These are phyloP conservation scores for Mortierella sp. DNA, from an alignment of 371 early-diverging fungal species.

Conservation along the genomic window DNA sequence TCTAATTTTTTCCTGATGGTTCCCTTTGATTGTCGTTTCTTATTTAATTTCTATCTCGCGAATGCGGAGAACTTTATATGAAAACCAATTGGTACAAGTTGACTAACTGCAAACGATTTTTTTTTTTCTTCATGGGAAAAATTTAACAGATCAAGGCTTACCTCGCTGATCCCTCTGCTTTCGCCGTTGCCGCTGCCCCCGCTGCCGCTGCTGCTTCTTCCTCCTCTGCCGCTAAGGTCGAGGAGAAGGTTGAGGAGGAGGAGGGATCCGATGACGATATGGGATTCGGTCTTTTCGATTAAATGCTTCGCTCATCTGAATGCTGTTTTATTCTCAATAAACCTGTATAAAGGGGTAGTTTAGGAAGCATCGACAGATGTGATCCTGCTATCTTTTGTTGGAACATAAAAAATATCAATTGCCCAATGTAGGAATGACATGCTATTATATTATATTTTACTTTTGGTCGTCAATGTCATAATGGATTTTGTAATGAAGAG, in stretches of 20 bases:
- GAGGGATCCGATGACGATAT: conserved; percentile 86
- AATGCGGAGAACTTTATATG: neutral
- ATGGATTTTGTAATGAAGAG: too few relatives aligned
- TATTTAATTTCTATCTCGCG: neutral
- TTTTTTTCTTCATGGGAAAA: neutral
- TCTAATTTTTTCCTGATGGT: conserved; percentile 86
- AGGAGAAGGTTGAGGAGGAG: conserved; percentile 66
- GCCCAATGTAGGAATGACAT: too few relatives aligned
- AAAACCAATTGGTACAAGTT: neutral
- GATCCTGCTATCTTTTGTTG: conserved; percentile 52
- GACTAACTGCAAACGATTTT: neutral
- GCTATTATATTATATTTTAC: too few relatives aligned
- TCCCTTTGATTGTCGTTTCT: conserved; percentile 7
- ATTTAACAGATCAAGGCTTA: conserved; percentile 83
- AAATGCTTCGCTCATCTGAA: conserved; percentile 53
- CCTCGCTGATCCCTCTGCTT: conserved; percentile 89
- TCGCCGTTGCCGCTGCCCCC: conserved; percentile 80
- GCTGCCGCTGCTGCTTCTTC: conserved; percentile 66
- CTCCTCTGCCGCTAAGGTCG: conserved; percentile 63
- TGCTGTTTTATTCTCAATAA: conserved; percentile 28
- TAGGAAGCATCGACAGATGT: conserved; percentile 42
- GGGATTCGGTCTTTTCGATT: conserved; percentile 91
- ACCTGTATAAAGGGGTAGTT: conserved; percentile 28
- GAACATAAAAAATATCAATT: conserved; percentile 39
- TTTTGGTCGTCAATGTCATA: too few relatives aligned